These are phyloP conservation scores for Nymphaea thermarum DNA, from an alignment of 164 flowering plant species.

Conservation along the genomic window DNA sequence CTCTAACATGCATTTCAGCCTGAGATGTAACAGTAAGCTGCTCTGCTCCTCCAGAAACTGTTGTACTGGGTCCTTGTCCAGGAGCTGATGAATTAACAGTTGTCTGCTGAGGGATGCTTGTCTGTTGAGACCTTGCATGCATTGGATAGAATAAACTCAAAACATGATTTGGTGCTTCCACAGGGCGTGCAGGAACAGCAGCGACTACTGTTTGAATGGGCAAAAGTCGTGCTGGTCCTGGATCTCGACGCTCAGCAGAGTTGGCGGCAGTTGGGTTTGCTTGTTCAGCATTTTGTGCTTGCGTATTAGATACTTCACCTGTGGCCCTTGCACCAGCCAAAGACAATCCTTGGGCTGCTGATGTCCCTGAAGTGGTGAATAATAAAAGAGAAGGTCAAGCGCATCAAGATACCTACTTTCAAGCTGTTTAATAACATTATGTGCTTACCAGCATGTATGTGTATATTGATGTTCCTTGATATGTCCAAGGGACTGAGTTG, in stretches of 20 bases:
- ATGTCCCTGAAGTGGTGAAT: slow-evolving; percentile 18
- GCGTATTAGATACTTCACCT: slow-evolving; percentile 13
- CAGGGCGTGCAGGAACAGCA: slow-evolving; percentile 15
- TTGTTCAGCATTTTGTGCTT: slow-evolving; percentile 5
- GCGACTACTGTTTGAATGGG: slow-evolving; percentile 20
- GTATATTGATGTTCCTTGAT: slow-evolving; percentile 79
- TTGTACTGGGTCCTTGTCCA: slow-evolving; percentile 12
- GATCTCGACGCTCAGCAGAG: slow-evolving; percentile 8
- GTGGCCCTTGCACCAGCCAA: slow-evolving; percentile 42
- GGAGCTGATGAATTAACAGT: slow-evolving; percentile 8
- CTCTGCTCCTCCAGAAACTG: slow-evolving; percentile 19
- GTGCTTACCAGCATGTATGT: slow-evolving; percentile 77
- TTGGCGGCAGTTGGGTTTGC: slow-evolving; percentile 8
- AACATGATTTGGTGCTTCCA: slow-evolving; percentile 14
- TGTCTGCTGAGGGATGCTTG: slow-evolving; percentile 6
- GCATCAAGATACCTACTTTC: neutral
- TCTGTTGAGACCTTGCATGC: slow-evolving; percentile 13
- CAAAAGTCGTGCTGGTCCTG: slow-evolving; percentile 7
- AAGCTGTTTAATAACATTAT: neutral
- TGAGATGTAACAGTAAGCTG: slow-evolving; percentile 24
- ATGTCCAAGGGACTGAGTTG: slow-evolving; percentile 51
- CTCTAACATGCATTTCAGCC: slow-evolving; percentile 32
- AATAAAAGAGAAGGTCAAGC: neutral
- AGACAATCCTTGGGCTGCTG: slow-evolving; percentile 34
- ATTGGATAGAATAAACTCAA: slow-evolving; percentile 11